Conservation (phyloP, 2,329 filamentous ascomycete species). For the Fusarium ramigenum region DNA sequence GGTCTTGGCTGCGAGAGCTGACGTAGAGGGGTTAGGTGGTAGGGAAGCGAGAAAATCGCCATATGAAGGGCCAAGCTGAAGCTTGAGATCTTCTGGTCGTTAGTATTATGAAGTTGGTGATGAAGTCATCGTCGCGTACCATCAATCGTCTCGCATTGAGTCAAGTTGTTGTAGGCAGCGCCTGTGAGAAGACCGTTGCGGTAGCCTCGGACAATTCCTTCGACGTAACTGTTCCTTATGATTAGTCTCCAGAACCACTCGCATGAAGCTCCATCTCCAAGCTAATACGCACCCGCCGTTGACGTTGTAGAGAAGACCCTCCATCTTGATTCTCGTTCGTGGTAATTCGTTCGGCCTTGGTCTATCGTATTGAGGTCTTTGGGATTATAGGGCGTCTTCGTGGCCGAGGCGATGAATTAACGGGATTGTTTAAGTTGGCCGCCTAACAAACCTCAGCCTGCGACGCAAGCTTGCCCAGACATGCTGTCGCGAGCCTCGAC, state of each 20-base stretch:
- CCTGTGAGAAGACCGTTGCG: constrained; percentile 90
- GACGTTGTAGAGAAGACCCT: constrained; percentile 93
- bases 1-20: constrained; percentile 90
- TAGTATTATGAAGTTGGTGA: constrained; percentile 8
- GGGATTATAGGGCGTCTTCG: constrained; percentile 13
- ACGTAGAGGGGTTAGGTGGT: constrained; percentile 96
- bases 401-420: constrained; percentile 28
- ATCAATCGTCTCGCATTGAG: constrained; percentile 97
- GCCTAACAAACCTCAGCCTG: constrained; percentile 41
- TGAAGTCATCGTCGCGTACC: constrained; percentile 63
- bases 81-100: constrained; percentile 81
- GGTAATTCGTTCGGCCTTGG: background rate
- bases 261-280: constrained; percentile 14
- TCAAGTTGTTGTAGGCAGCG: constrained; percentile 93
- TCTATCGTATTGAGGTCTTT: background rate
- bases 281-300: constrained; percentile 78
- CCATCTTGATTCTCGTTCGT: constrained; percentile 66
- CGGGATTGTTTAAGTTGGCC: constrained; percentile 38
- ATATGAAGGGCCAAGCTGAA: constrained; percentile 95
- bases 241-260: constrained; percentile 45
- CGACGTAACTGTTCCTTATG: constrained; percentile 76
- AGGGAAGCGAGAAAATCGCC: constrained; percentile 95
- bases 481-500: constrained; percentile 30
- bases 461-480: constrained; percentile 34
- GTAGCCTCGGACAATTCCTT: constrained; percentile 97